phyloP scores from a whole-genome alignment of 495 filamentous ascomycete genomes.

The Daldinia caldariorum region DNA sequence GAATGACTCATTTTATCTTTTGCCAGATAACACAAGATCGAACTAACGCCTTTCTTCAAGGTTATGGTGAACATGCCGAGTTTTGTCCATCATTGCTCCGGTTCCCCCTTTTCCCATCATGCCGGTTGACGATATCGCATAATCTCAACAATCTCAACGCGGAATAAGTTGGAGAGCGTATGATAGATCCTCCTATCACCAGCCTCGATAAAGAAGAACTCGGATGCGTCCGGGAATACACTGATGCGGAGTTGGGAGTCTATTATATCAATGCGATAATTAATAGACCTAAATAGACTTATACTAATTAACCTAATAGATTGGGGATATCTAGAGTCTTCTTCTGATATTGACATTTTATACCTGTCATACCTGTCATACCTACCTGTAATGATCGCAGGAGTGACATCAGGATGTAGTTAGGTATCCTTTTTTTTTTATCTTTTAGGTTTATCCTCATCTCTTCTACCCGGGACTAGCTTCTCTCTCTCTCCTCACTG shows the following conservation, averaged over 20 bases:
- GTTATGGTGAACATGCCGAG: slow-evolving; percentile 42
- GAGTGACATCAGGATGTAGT: slow-evolving; percentile 31
- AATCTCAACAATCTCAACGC: slow-evolving; percentile 22
- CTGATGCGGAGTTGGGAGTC: slow-evolving; percentile 2
- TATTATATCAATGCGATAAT: neutral
- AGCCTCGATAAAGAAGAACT: neutral
- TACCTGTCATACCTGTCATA: slow-evolving; percentile 16
- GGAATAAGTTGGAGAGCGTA: slow-evolving; percentile 22
- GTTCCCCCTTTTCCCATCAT: slow-evolving; percentile 20
- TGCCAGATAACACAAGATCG: slow-evolving; percentile 18
- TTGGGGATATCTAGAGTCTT: slow-evolving; percentile 11
- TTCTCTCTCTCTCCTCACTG: slow-evolving; percentile 27
- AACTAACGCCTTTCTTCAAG: slow-evolving; percentile 33
- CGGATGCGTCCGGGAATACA: slow-evolving; percentile 14
- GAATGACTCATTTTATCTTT: slow-evolving; percentile 15
- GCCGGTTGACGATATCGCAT: slow-evolving; percentile 42
- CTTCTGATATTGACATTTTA: neutral
- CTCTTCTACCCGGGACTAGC: slow-evolving; percentile 6
- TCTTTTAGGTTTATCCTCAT: neutral
- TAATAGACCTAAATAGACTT: slow-evolving; percentile 3
- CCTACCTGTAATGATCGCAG: slow-evolving; percentile 29
- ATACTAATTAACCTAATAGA: neutral
- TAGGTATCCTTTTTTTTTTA: too few relatives aligned
- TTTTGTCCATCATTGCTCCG: slow-evolving; percentile 40
- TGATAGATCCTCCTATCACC: neutral